Base-by-base conservation (phyloP, 257 asterid genomes). In the Solanum etuberosum region DNA sequence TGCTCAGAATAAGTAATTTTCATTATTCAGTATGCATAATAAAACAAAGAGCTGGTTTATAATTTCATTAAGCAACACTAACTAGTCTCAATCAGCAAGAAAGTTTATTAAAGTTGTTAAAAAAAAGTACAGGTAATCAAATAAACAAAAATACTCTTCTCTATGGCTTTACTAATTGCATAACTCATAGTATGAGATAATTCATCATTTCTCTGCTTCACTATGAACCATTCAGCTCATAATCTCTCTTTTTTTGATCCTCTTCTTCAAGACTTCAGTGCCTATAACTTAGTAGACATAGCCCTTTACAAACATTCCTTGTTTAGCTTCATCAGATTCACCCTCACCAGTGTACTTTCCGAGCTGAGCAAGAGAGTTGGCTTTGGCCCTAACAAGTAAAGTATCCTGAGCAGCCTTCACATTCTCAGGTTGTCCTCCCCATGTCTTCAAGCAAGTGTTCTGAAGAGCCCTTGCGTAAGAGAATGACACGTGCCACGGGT, bases 401-500 rank as follows among this genome's bases (percentile, higher is more conserved):
- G 92, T 68, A 63, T 91, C 94, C 71, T 93, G 98, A 78, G 97
- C 98, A 7, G 94, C 96, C 91, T 89, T 85, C 20, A 93, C 94
- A 34, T 93, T 94, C 92, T 93, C 98, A 0, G 94, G 93, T 57
- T 37, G 92, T 27, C 98, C 96, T 40, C 94, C 95, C 98, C 98
- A 94, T 73, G 96, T 92, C 93, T 93, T 94, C 87, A 94, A 88
- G 90, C 96, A 93, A 35, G 98, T 93, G 95, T 93, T 94, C 91
- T 93, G 98, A 25, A 94, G 95, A 5, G 98, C 98, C 86, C 98
- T 88, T 4, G 98, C 98, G 54, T 93, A 94, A 10, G 98, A 93
- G 93, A 94, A 92, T 0, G 98, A 94, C 29, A 94, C 96, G 87
- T 93, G 98, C 97, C 97, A 94, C 3, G 96, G 98, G 94, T 92